A percentile compares a stretch with the other conserved stretches of the same genome.
Evolutionary conservation across 2,329 filamentous ascomycete species (phyloP).

Genomic region (Aspergillus phoenicis): DNA sequence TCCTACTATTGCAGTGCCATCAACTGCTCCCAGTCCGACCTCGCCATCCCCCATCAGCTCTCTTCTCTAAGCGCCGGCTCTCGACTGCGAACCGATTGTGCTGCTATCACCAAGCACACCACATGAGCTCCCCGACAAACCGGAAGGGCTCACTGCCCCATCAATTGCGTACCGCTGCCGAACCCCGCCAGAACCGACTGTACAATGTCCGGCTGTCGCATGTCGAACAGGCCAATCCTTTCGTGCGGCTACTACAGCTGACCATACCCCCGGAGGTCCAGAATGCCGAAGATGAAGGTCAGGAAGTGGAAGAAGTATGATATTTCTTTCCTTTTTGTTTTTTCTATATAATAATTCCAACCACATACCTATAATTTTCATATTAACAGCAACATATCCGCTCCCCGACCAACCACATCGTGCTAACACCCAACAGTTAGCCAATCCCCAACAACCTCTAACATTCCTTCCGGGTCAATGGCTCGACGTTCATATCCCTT

Average conservation of each 20-base stretch:
- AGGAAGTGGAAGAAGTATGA: constrained; percentile 52
- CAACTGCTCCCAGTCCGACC: not conserved
- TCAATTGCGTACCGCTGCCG: constrained; percentile 70
- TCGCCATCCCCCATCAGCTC: constrained; percentile 11
- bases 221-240: constrained; percentile 67
- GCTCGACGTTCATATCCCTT: constrained; percentile 79
- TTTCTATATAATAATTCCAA: not conserved
- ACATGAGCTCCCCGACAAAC: constrained; percentile 31
- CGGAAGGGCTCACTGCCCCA: constrained; percentile 54
- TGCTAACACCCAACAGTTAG: not conserved
- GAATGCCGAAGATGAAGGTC: constrained; percentile 26
- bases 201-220: constrained; percentile 63
- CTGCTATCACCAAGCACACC: constrained; percentile 2
- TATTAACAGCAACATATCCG: not conserved
- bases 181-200: constrained; percentile 69
- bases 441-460: constrained; percentile 28
- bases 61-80: constrained; percentile 8
- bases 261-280: constrained; percentile 53
- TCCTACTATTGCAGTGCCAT: not conserved
- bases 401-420: not conserved
- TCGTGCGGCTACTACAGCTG: constrained; percentile 69
- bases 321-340: not conserved
- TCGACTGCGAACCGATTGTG: not conserved
- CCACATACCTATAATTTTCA: not conserved
- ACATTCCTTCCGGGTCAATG: constrained; percentile 84